These are phyloP conservation scores for Diaporthe sp. DNA, from an alignment of 2,329 filamentous ascomycete genomes.

Conservation along the genomic window DNA sequence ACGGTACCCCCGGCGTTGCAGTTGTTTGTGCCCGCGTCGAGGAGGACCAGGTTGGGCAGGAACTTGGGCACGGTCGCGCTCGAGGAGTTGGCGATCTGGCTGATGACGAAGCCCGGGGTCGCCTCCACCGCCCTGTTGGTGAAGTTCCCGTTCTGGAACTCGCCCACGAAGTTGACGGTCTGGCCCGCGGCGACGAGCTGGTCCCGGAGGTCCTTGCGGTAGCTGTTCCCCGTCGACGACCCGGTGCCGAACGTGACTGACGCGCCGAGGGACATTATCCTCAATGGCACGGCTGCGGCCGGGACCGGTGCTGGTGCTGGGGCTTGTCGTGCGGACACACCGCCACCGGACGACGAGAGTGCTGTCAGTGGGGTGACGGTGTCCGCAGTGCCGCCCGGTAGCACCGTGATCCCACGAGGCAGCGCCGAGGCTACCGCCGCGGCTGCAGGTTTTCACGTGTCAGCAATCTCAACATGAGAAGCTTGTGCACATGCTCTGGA, in stretches of 20 bases:
- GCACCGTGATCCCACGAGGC: constrained; percentile 25
- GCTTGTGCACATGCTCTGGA: neutral
- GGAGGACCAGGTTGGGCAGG: constrained; percentile 42
- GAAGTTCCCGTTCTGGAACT: constrained; percentile 41
- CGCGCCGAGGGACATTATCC: constrained; percentile 43
- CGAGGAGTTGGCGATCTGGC: constrained; percentile 41
- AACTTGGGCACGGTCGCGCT: constrained; percentile 38
- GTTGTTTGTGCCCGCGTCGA: constrained; percentile 45
- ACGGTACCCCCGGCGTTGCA: constrained; percentile 42
- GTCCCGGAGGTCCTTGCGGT: constrained; percentile 43
- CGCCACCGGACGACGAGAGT: neutral
- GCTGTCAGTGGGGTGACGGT: constrained; percentile 24
- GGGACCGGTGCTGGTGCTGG: neutral
- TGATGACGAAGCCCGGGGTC: constrained; percentile 42
- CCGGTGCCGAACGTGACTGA: constrained; percentile 44
- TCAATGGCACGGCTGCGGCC: constrained; percentile 35
- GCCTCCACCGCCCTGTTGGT: constrained; percentile 43
- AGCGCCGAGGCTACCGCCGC: constrained; percentile 20
- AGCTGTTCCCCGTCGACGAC: constrained; percentile 43
- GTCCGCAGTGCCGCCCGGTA: constrained; percentile 2
- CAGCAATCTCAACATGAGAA: neutral
- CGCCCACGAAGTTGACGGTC: constrained; percentile 44
- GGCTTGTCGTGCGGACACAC: constrained; percentile 6
- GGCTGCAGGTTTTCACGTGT: neutral
- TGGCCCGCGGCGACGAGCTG: constrained; percentile 38